Evolutionary conservation across 2,329 filamentous ascomycete species (phyloP), one percentile per base, ranked within the genome.

Genomic region (Endothia cerciana): DNA sequence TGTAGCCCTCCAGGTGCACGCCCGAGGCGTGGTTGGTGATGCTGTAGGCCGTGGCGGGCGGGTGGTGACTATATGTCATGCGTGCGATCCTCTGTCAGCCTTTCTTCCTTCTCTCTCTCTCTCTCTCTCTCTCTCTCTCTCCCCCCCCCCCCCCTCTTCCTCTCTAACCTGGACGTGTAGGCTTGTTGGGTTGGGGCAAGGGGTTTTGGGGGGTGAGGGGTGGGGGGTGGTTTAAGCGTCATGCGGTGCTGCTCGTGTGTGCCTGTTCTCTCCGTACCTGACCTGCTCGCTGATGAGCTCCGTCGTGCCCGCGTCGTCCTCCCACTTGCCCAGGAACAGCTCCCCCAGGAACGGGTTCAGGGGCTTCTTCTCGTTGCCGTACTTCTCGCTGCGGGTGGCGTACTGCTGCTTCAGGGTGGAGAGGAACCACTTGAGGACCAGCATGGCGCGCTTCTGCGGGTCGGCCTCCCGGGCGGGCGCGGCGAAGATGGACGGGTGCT

Each of bases 351-450:
- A 98, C 0, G 95, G 95, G 75, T 99, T 98, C 67, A 99, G 81
- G 2, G 94, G 94, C 83, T 98, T 99, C 88, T 98, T 98, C 83
- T 97, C 94, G 74, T 93, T 95, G 60, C 93, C 93, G 70, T 85
- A 89, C 72, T 88, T 82, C 72, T 97, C 94, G 75, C 92, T 96
- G 66, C 86, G 84, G 73, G 83, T 87, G 65, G 87, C 86, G 73
- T 89, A 89, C 76, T 97, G 93, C 78, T 96, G 92, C 81, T 95
- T 97, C 62, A 98, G 83, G 3, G 94, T 97, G 74, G 89, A 94
- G 64, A 98, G 81, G 81, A 97, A 98, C 94, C 94, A 98, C 79
- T 94, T 96, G 72, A 97, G 82, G n/a, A 98, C 94, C 41, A 94
- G 83, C 71, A 97, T 80, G 25, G 92, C 90, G 68, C 94, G 89